A percentile compares a stretch with the other conserved stretches of the same genome.
Evolutionary conservation across 164 flowering plant species (phyloP).

Genomic region (Umbilicus rupestris): DNA sequence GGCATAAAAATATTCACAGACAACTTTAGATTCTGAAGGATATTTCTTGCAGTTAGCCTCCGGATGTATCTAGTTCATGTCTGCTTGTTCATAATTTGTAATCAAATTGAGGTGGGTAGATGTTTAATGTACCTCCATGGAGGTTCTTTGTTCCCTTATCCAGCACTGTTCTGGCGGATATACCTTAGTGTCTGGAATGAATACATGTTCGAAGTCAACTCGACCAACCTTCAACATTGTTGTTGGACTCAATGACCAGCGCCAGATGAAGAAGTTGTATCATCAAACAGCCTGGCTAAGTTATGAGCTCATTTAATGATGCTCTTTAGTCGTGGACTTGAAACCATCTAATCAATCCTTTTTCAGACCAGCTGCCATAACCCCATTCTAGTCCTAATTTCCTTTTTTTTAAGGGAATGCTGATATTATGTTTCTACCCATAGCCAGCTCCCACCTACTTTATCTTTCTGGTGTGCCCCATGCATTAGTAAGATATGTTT

Average conservation of each 20-base stretch:
- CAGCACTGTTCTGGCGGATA: background rate
- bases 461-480: background rate
- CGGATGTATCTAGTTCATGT: background rate
- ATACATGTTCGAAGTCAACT: background rate
- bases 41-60: background rate
- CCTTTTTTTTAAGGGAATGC: background rate
- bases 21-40: background rate
- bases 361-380: background rate
- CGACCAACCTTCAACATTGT: background rate
- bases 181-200: background rate
- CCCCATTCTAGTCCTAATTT: background rate
- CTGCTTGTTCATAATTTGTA: background rate
- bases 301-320: background rate
- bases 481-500: constrained; percentile 4
- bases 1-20: background rate
- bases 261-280: background rate
- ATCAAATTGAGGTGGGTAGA: background rate
- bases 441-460: constrained; percentile 7
- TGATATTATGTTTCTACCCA: background rate
- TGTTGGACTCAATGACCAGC: background rate
- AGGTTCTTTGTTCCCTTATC: background rate
- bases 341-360: background rate
- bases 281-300: background rate
- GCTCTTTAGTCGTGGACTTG: background rate
- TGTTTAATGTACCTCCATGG: background rate